These are phyloP conservation scores for Pseudozyma sp. DNA, from an alignment of 1,284 basidiomycete genomes.

Conservation along the genomic window DNA sequence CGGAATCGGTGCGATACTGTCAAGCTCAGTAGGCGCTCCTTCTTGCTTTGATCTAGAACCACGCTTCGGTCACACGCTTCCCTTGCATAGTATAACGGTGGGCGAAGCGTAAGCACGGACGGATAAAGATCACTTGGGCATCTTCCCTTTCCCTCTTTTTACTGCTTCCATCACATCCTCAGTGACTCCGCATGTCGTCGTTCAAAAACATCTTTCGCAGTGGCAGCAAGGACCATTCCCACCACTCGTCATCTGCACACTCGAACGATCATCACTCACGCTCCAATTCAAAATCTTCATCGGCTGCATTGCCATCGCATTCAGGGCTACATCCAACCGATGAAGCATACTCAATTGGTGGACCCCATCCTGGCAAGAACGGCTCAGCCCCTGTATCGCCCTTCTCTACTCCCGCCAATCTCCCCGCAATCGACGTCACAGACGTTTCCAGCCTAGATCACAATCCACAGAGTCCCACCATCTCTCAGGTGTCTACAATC, in stretches of 20 bases:
- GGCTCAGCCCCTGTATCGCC: slow-evolving; percentile 37
- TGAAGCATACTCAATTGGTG: slow-evolving; percentile 8
- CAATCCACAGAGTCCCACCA: slow-evolving; percentile 3
- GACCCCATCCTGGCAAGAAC: slow-evolving; percentile 9
- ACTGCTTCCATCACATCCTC: not conserved
- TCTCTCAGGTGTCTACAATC: slow-evolving; percentile 22
- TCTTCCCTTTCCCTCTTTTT: not conserved
- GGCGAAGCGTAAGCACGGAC: too few species aligned
- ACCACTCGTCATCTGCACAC: not conserved
- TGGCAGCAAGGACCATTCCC: slow-evolving; percentile 25
- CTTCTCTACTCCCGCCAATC: slow-evolving; percentile 20
- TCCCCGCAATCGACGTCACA: slow-evolving; percentile 49
- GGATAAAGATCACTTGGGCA: not conserved
- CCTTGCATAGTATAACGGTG: too few species aligned
- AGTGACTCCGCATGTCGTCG: slow-evolving; percentile 27
- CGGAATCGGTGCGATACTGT: too few species aligned
- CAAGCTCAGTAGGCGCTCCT: too few species aligned
- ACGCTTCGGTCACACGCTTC: too few species aligned
- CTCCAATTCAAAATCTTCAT: slow-evolving; percentile 12
- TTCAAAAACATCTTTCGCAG: slow-evolving; percentile 51
- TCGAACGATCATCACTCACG: slow-evolving; percentile 14
- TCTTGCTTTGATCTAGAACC: too few species aligned
- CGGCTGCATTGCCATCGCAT: not conserved
- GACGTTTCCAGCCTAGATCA: slow-evolving; percentile 29
- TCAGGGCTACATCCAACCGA: slow-evolving; percentile 8